Evolutionary conservation across 2,329 filamentous ascomycete species (phyloP).

Genomic region (Talaromyces piceae): DNA sequence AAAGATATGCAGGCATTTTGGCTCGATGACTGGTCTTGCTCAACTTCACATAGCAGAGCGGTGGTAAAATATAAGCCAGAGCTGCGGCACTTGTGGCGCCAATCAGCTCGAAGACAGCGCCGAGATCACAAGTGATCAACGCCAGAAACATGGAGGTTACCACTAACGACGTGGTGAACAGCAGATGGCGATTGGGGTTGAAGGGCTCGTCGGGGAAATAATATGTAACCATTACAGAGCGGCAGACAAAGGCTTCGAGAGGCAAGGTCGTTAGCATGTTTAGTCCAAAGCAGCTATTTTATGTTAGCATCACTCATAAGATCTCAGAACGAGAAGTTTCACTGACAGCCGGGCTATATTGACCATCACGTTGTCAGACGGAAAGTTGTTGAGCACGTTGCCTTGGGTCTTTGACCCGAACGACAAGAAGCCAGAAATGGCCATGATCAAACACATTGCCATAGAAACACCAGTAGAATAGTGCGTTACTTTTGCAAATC

Average conservation of each 20-base stretch:
- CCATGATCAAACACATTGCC: slow-evolving; percentile 84
- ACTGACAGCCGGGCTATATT: slow-evolving; percentile 74
- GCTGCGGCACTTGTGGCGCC: slow-evolving; percentile 91
- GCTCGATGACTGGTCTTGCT: slow-evolving; percentile 70
- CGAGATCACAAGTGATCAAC: slow-evolving; percentile 84
- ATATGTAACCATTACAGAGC: slow-evolving; percentile 92
- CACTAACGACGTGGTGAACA: slow-evolving; percentile 80
- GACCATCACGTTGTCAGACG: slow-evolving; percentile 81
- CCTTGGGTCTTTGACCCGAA: slow-evolving; percentile 89
- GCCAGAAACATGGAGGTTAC: slow-evolving; percentile 67
- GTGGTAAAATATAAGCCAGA: slow-evolving; percentile 89
- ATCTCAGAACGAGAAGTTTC: slow-evolving; percentile 16
- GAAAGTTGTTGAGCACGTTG: slow-evolving; percentile 98
- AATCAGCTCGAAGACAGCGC: slow-evolving; percentile 90
- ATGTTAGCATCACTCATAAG: slow-evolving; percentile 17
- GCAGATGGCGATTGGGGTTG: slow-evolving; percentile 73
- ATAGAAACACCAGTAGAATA: slow-evolving; percentile 86
- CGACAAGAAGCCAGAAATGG: slow-evolving; percentile 78
- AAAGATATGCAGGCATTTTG: slow-evolving; percentile 61
- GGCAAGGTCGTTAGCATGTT: slow-evolving; percentile 98
- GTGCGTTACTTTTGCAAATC: slow-evolving; percentile 88
- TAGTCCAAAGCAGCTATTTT: slow-evolving; percentile 69
- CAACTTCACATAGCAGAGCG: slow-evolving; percentile 89
- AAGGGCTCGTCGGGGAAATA: slow-evolving; percentile 66
- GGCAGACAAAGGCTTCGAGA: slow-evolving; percentile 93